phyloP scores from a whole-genome alignment of 495 filamentous ascomycete genomes.

The Aspergillus steynii region DNA sequence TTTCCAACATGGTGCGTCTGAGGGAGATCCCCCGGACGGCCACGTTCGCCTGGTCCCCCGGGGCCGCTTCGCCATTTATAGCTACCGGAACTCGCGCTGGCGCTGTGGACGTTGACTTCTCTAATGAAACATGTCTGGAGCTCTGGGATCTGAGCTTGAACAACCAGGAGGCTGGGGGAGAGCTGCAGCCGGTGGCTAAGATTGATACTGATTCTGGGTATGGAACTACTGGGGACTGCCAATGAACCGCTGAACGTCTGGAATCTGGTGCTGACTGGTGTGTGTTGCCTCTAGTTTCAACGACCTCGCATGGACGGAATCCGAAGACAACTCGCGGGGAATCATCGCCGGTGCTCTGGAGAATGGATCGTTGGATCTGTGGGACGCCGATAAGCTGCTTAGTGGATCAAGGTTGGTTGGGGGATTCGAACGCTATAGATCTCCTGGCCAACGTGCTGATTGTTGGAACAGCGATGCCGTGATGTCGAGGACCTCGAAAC shows the following conservation, averaged over 20 bases:
- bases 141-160: constrained; percentile 91
- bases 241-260: background rate
- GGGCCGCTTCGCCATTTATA: constrained; percentile 70
- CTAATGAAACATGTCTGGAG: constrained; percentile 93
- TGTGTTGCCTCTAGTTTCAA: constrained; percentile 68
- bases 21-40: constrained; percentile 95
- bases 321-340: constrained; percentile 72
- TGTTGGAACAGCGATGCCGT: constrained; percentile 63
- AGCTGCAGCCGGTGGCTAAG: constrained; percentile 82
- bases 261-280: constrained; percentile 14
- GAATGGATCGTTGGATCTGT: constrained; percentile 93
- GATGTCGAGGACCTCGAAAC: constrained; percentile 87
- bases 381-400: constrained; percentile 88
- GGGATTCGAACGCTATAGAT: background rate
- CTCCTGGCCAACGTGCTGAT: constrained; percentile 22
- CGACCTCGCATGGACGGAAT: constrained; percentile 90
- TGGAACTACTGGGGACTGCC: constrained; percentile 11
- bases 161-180: constrained; percentile 67
- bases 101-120: constrained; percentile 95
- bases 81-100: constrained; percentile 96
- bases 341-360: constrained; percentile 95
- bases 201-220: constrained; percentile 90
- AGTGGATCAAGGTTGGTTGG: constrained; percentile 53
- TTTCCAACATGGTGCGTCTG: constrained; percentile 81
- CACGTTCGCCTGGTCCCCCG: constrained; percentile 94